Conservation (phyloP, 2,329 filamentous ascomycete genomes). For the Sporothrix phasma region DNA sequence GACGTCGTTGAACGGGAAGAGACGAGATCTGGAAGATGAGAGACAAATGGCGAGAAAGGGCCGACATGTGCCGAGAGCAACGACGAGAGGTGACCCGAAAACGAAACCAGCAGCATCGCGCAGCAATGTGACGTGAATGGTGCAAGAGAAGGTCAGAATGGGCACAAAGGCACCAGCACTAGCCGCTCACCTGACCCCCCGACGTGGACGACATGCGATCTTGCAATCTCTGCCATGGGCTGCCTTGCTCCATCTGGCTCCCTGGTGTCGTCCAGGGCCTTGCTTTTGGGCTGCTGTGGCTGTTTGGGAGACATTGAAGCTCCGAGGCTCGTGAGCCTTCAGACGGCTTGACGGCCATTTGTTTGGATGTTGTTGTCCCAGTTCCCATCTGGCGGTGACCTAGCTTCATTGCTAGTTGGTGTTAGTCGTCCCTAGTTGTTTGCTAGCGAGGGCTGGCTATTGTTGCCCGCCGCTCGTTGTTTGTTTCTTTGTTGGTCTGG, state of each 20-base stretch:
- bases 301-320: no score
- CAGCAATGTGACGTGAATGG: neutral
- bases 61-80: neutral
- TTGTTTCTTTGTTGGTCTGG: no score
- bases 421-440: neutral
- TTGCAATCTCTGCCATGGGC: neutral
- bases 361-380: neutral
- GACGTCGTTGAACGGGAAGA: neutral
- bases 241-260: neutral
- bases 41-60: no score
- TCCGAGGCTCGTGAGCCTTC: no score
- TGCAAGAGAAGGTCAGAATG: neutral
- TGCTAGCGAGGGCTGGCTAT: neutral
- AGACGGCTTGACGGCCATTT: neutral
- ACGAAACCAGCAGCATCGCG: neutral
- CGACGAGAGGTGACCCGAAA: neutral
- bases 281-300: neutral
- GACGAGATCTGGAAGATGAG: no score
- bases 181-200: neutral
- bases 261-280: neutral
- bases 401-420: neutral
- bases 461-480: neutral
- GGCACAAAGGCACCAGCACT: neutral
- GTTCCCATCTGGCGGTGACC: constrained; percentile 8
- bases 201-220: neutral